A percentile compares a stretch with the other conserved stretches of the same genome.
Evolutionary conservation across 2,329 filamentous ascomycete species (phyloP).

Genomic region (Dactylella cylindrospora): DNA sequence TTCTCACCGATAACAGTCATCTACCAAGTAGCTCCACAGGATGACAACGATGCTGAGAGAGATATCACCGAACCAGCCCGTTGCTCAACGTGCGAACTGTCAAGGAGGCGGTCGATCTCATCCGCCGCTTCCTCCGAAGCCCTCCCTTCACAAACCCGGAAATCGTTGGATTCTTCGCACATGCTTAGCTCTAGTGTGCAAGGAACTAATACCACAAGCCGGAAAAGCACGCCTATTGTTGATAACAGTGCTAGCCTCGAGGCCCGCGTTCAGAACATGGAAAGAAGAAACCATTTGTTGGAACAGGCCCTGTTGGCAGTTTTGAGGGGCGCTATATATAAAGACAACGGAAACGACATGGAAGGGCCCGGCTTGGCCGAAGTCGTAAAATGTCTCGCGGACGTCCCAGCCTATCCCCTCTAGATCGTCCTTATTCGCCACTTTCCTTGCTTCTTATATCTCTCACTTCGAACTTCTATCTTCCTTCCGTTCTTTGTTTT

Average conservation of each 20-base stretch:
- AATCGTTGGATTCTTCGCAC: background rate
- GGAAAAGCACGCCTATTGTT: background rate
- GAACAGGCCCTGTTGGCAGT: slow-evolving; percentile 48
- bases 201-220: background rate
- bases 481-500: background rate
- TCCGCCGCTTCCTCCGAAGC: slow-evolving; percentile 28
- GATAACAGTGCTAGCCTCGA: slow-evolving; percentile 26
- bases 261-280: slow-evolving; percentile 45
- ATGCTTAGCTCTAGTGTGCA: background rate
- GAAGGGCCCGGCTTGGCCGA: slow-evolving; percentile 24
- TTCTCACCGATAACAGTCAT: slow-evolving; percentile 31
- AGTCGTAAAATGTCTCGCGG: slow-evolving; percentile 22
- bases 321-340: slow-evolving; percentile 45
- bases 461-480: background rate
- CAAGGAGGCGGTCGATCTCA: slow-evolving; percentile 15
- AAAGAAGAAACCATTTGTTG: slow-evolving; percentile 48
- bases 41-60: background rate
- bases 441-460: background rate
- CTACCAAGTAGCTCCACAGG: slow-evolving; percentile 28
- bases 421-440: background rate
- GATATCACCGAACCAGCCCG: background rate
- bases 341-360: background rate
- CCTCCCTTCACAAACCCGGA: slow-evolving; percentile 4
- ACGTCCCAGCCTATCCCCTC: background rate
- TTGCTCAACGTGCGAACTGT: background rate